Evolutionary conservation across 495 filamentous ascomycete genomes (phyloP).

Genomic region (Cairneyella variabilis): DNA sequence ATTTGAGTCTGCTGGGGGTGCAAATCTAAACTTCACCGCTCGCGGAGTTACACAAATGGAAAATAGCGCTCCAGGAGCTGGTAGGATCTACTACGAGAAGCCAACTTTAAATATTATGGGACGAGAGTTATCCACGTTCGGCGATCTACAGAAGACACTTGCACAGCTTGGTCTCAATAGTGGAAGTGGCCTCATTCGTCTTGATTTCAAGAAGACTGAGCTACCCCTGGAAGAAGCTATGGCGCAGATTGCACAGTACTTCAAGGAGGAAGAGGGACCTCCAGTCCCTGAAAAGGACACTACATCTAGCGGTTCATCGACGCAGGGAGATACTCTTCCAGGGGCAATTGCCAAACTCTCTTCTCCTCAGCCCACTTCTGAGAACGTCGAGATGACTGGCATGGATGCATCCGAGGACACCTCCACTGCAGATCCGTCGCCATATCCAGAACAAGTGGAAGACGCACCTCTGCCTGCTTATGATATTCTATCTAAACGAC

Average conservation of each 20-base stretch:
- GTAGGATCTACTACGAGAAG: conserved; percentile 79
- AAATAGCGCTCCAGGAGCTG: conserved; percentile 52
- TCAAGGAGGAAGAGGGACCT: conserved; percentile 20
- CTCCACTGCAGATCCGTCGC: neutral
- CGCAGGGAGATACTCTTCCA: neutral
- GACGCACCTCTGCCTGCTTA: neutral
- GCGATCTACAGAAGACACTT: conserved; percentile 81
- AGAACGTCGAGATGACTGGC: conserved; percentile 5
- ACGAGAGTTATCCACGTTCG: conserved; percentile 68
- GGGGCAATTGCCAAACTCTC: conserved; percentile 11
- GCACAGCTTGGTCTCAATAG: conserved; percentile 82
- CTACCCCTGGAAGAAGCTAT: conserved; percentile 83
- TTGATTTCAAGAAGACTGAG: conserved; percentile 71
- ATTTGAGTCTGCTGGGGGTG: conserved; percentile 67
- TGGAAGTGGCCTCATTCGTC: conserved; percentile 71
- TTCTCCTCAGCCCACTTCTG: neutral
- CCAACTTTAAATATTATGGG: conserved; percentile 81
- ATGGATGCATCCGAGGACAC: neutral
- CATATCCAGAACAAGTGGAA: neutral
- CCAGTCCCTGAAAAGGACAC: neutral
- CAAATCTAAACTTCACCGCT: conserved; percentile 73
- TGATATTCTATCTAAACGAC: neutral
- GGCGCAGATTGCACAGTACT: conserved; percentile 57
- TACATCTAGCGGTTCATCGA: neutral
- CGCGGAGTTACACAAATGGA: conserved; percentile 60